Base-by-base conservation (phyloP, 2,329 filamentous ascomycete species). In the Aspergillus sp. region DNA sequence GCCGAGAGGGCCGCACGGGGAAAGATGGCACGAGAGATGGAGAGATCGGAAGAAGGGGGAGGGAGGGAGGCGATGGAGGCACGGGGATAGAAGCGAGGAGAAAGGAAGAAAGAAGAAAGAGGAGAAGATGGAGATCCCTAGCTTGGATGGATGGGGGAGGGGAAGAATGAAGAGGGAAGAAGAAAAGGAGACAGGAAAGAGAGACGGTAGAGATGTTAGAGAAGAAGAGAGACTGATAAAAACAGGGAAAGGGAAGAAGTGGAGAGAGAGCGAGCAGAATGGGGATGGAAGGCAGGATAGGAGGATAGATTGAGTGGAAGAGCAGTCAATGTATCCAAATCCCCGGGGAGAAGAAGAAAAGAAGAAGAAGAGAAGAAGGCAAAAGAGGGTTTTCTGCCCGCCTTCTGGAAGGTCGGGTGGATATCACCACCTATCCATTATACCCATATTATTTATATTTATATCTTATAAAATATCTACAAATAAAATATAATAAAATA, bases 381-480 rank as follows among this genome's bases (percentile, higher is more conserved):
- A 36, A 33, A 34, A 37, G 33, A 31, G 31, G 9, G 8, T 29
- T 10, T 12, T 38, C 19, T 19, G 26, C 26, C 33, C 36, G 36
- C 36, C 53, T 54, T 52, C 48, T 51, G 54, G 56, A 56, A 56
- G 50, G 44, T 53, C 47, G 47, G 43, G 45, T 43, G 33, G 7
- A 10, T 34, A 34, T 12, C 33, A 13, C 19, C 19, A n/a, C n/a
- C n/a, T n/a, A 34, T 34, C 33, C 33, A 13, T 12, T 11, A 34
- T 12, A 11, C 19, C 8, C 33, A 34, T 12, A 34, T 34, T 32
- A 32, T 32, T 32, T n/a, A 9, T 32, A 4, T 32, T 32, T n/a
- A 9, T 32, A 32, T 32, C n/a, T 3, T 32, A 4, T 2, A 19
- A 19, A 2, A 19, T 19, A 19, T 4, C 19, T 19, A 19, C 19